phyloP scores from a whole-genome alignment of 2,329 filamentous ascomycete species.

The Hypoxylon sp. region DNA sequence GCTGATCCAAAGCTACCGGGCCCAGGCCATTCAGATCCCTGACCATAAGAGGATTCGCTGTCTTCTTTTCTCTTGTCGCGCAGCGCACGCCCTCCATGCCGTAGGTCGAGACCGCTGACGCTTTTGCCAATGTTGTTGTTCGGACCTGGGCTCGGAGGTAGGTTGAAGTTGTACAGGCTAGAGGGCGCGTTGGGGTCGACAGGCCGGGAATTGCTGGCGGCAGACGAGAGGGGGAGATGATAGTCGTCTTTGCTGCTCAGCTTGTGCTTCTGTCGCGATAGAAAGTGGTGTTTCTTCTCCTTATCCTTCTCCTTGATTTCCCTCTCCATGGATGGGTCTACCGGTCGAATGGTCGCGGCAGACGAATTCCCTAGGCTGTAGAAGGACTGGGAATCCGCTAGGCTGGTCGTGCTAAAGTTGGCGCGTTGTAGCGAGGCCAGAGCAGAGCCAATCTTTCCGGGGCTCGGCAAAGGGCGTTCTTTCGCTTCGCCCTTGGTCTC shows the following conservation, averaged over 20 bases:
- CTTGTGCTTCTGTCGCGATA: slow-evolving; percentile 84
- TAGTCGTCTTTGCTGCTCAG: slow-evolving; percentile 79
- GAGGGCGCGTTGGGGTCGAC: slow-evolving; percentile 80
- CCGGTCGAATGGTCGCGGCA: slow-evolving; percentile 78
- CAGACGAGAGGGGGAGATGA: slow-evolving; percentile 78
- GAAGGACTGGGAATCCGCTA: slow-evolving; percentile 75
- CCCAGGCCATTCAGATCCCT: slow-evolving; percentile 64
- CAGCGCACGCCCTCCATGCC: slow-evolving; percentile 80
- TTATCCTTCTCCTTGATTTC: slow-evolving; percentile 73
- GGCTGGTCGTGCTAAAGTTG: slow-evolving; percentile 78
- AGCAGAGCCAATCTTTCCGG: slow-evolving; percentile 76
- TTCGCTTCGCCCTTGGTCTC: slow-evolving; percentile 75
- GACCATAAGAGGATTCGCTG: slow-evolving; percentile 61
- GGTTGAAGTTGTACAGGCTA: slow-evolving; percentile 82
- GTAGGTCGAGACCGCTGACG: slow-evolving; percentile 82
- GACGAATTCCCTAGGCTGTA: slow-evolving; percentile 83
- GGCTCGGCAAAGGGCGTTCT: slow-evolving; percentile 77
- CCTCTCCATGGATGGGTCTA: slow-evolving; percentile 62
- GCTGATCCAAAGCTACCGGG: slow-evolving; percentile 64
- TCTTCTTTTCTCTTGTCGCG: slow-evolving; percentile 86
- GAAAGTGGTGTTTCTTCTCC: slow-evolving; percentile 83
- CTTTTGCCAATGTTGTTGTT: slow-evolving; percentile 80
- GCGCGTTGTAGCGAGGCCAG: slow-evolving; percentile 73
- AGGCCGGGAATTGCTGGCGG: slow-evolving; percentile 80
- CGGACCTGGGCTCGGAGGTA: slow-evolving; percentile 78